Conservation (phyloP, 192 early-diverging fungal species). For the Kickxella alabastrina region DNA sequence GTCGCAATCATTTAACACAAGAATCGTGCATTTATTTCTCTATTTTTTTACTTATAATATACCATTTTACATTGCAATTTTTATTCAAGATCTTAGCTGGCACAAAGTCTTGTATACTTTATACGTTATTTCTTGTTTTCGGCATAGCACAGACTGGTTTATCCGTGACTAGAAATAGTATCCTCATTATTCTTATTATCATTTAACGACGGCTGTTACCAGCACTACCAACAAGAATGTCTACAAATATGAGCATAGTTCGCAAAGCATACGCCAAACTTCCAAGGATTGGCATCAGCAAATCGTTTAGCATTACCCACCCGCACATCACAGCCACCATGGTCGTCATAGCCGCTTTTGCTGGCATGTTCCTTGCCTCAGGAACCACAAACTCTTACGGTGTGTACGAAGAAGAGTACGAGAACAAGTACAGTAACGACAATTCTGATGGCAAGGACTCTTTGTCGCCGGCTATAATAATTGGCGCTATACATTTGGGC, state of each 20-base stretch:
- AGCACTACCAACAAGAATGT: not conserved
- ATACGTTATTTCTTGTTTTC: not conserved
- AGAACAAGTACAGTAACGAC: slow-evolving; percentile 37
- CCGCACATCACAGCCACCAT: slow-evolving; percentile 26
- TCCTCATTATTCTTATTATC: not conserved
- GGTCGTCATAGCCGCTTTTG: slow-evolving; percentile 37
- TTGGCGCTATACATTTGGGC: slow-evolving; percentile 40
- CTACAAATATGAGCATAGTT: slow-evolving; percentile 6
- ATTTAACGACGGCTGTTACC: not conserved
- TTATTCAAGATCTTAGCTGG: not conserved
- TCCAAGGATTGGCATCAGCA: slow-evolving; percentile 38
- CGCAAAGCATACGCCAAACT: slow-evolving; percentile 13
- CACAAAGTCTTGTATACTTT: not conserved
- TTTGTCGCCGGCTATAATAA: slow-evolving; percentile 41
- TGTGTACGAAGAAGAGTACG: slow-evolving; percentile 49
- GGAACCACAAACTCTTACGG: slow-evolving; percentile 51
- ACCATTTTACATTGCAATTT: too few species aligned
- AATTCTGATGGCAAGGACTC: not conserved
- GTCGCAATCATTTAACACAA: too few species aligned
- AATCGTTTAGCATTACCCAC: slow-evolving; percentile 30
- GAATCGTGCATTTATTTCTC: too few species aligned
- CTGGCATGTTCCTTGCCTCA: slow-evolving; percentile 44
- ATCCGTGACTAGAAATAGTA: not conserved
- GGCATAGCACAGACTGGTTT: not conserved
- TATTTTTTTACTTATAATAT: too few species aligned